phyloP scores from a whole-genome alignment of 2,329 filamentous ascomycete species.

The Fusarium chuoi region DNA sequence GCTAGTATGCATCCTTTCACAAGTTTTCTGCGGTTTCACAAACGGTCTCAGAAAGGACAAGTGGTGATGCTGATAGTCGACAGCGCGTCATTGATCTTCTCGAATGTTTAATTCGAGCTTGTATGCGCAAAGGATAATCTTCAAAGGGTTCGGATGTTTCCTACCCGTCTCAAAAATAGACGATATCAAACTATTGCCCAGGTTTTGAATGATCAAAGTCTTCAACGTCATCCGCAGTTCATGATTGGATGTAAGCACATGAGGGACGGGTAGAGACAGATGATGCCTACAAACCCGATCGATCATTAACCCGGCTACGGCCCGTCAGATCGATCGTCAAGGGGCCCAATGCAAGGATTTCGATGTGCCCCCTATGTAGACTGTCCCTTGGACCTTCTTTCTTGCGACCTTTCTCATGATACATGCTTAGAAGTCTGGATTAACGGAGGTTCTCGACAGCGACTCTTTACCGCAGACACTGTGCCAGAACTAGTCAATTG shows the following conservation, averaged over 20 bases:
- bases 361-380: background rate
- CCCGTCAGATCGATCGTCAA: background rate
- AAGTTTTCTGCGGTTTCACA: background rate
- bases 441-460: too few species aligned
- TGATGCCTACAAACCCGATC: background rate
- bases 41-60: background rate
- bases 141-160: background rate
- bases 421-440: rapidly evolving
- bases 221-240: background rate
- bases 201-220: background rate
- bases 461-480: background rate
- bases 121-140: rapidly evolving
- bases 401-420: rapidly evolving
- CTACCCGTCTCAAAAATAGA: background rate
- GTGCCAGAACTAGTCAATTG: background rate
- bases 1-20: background rate
- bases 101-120: background rate
- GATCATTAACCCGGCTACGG: background rate
- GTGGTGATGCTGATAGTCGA: background rate
- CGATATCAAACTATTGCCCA: rapidly evolving
- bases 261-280: background rate
- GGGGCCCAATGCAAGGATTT: background rate
- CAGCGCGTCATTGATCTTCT: background rate
- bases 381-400: background rate
- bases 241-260: too few species aligned